Evolutionary conservation across 2,329 filamentous ascomycete genomes (phyloP).

Genomic region (Emergomyces pasteurianus): DNA sequence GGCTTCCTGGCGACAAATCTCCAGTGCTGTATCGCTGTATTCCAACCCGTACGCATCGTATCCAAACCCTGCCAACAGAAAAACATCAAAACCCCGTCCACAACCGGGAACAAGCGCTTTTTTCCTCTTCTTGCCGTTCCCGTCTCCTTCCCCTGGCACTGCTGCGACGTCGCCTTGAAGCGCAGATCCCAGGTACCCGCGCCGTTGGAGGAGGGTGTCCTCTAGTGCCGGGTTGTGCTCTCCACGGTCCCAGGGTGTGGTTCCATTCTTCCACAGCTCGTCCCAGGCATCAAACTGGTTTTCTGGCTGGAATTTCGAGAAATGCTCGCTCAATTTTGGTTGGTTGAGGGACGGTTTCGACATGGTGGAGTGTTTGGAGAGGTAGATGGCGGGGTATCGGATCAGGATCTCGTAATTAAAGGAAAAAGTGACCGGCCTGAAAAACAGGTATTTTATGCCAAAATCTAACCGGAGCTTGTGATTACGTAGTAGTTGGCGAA

Average conservation of each 20-base stretch:
- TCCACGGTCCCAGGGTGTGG: constrained; percentile 49
- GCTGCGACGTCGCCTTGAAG: constrained; percentile 14
- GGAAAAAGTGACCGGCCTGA: neutral
- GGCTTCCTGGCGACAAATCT: constrained; percentile 27
- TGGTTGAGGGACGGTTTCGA: neutral
- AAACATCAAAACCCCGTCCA: constrained; percentile 69
- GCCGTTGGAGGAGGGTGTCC: constrained; percentile 37
- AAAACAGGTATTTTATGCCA: neutral
- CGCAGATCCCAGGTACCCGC: constrained; percentile 26
- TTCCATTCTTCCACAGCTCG: constrained; percentile 42
- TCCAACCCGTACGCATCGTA: constrained; percentile 71
- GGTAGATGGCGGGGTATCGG: neutral
- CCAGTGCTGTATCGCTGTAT: constrained; percentile 41
- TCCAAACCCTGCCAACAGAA: constrained; percentile 60
- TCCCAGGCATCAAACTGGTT: constrained; percentile 41
- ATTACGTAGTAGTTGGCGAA: neutral
- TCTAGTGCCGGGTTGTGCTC: constrained; percentile 47
- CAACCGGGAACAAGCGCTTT: constrained; percentile 68
- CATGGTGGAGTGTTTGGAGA: neutral
- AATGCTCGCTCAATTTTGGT: constrained; percentile 21
- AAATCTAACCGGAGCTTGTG: neutral
- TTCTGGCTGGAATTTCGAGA: constrained; percentile 29
- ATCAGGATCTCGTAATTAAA: neutral
- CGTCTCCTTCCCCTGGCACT: constrained; percentile 2
- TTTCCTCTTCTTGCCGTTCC: constrained; percentile 26